phyloP scores from a whole-genome alignment of 176 grass and related monocot species.

The Avena sativa region DNA sequence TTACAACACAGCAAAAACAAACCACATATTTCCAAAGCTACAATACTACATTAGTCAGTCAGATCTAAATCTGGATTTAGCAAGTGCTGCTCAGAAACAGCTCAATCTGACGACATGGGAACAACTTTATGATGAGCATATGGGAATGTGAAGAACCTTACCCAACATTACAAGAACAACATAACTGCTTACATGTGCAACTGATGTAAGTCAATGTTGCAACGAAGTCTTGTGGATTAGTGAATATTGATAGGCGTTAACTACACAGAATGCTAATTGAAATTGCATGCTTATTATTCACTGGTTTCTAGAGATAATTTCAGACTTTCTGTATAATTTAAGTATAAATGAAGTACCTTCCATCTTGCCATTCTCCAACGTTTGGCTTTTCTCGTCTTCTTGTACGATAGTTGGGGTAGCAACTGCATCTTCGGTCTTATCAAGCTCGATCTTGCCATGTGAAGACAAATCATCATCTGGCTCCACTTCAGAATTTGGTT shows the following conservation, averaged over 20 bases:
- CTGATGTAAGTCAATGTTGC: conserved; percentile 26
- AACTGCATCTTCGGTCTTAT: conserved; percentile 49
- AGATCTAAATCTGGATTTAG: conserved; percentile 26
- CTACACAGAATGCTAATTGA: neutral
- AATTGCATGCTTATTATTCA: conserved; percentile 25
- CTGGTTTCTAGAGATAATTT: conserved; percentile 37
- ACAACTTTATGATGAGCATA: conserved; percentile 26
- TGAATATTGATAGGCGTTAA: conserved; percentile 36
- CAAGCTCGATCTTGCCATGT: conserved; percentile 34
- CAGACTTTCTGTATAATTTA: neutral
- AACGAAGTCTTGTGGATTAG: neutral
- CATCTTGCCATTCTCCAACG: conserved; percentile 55
- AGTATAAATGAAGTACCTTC: conserved; percentile 51
- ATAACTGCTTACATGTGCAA: conserved; percentile 18
- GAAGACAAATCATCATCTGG: conserved; percentile 46
- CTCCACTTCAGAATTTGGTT: conserved; percentile 48
- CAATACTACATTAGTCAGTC: neutral
- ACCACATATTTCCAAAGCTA: conserved; percentile 7
- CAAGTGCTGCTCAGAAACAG: neutral
- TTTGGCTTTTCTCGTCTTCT: conserved; percentile 49
- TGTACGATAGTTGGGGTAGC: conserved; percentile 31
- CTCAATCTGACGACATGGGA: conserved; percentile 13
- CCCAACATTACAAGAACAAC: conserved; percentile 7
- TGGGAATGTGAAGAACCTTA: conserved; percentile 26
- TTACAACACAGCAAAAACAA: neutral